Conservation (phyloP, 75 land plant genomes). For the Pinus tabuliformis region DNA sequence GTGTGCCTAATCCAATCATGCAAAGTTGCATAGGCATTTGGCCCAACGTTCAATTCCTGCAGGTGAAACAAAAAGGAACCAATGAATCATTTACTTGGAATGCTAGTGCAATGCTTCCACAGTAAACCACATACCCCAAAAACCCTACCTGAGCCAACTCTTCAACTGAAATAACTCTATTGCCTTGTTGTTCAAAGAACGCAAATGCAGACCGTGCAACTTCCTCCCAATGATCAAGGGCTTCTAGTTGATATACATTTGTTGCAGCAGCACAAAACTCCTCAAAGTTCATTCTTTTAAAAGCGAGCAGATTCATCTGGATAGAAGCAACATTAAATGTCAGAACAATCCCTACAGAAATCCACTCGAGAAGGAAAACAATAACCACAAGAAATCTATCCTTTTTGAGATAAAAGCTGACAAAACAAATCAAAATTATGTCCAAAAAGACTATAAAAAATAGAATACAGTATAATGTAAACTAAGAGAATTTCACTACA, state of each 20-base stretch:
- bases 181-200: conserved; percentile 37
- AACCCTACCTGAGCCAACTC: conserved; percentile 36
- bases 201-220: conserved; percentile 31
- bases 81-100: neutral
- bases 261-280: conserved; percentile 52
- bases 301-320: conserved; percentile 42
- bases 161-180: conserved; percentile 41
- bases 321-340: neutral
- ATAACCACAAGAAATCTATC: too few relatives aligned
- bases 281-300: conserved; percentile 34
- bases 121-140: neutral
- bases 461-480: too few relatives aligned
- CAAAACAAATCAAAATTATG: too few relatives aligned
- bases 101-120: neutral
- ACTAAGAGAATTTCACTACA: too few relatives aligned
- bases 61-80: neutral
- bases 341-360: neutral
- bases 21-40: conserved; percentile 19
- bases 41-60: conserved; percentile 13
- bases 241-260: conserved; percentile 42
- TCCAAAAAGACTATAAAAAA: too few relatives aligned
- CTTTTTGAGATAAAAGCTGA: too few relatives aligned
- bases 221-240: conserved; percentile 37
- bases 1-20: conserved; percentile 44
- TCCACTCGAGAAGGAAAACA: neutral